Conservation (phyloP, 139 green algal species). For the Asterochloris erici region DNA sequence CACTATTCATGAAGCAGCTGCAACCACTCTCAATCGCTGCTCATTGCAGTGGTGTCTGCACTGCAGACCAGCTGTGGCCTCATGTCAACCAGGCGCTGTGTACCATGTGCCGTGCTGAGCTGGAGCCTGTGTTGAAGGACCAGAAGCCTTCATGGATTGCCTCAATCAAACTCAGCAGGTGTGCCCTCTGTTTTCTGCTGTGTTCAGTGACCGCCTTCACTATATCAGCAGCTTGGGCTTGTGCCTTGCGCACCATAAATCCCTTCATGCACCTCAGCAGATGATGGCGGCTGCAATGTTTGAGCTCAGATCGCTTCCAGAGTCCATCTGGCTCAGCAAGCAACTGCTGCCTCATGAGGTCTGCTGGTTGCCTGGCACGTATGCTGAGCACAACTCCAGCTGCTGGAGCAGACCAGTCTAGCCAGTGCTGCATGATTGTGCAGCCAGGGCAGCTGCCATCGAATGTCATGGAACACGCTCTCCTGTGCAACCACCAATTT, state of each 20-base stretch:
- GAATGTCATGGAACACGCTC: too few species aligned
- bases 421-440: not conserved
- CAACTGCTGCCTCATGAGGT: too few species aligned
- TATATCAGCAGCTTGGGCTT: too few species aligned
- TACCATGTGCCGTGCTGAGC: not conserved
- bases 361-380: too few species aligned
- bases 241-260: too few species aligned
- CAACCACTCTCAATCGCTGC: not conserved
- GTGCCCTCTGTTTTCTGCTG: not conserved
- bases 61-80: constrained; percentile 23
- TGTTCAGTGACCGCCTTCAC: too few species aligned
- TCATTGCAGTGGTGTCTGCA: not conserved
- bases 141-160: constrained; percentile 25
- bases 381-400: not conserved
- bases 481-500: too few species aligned
- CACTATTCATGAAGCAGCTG: not conserved
- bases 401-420: not conserved
- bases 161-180: constrained; percentile 19
- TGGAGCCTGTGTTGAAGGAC: constrained; percentile 18
- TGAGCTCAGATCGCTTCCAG: too few species aligned
- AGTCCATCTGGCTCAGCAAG: too few species aligned
- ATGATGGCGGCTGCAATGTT: too few species aligned
- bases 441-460: not conserved
- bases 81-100: not conserved
- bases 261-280: too few species aligned